phyloP scores from a whole-genome alignment of 805 yeast species.

The Candida qinlingensis region DNA sequence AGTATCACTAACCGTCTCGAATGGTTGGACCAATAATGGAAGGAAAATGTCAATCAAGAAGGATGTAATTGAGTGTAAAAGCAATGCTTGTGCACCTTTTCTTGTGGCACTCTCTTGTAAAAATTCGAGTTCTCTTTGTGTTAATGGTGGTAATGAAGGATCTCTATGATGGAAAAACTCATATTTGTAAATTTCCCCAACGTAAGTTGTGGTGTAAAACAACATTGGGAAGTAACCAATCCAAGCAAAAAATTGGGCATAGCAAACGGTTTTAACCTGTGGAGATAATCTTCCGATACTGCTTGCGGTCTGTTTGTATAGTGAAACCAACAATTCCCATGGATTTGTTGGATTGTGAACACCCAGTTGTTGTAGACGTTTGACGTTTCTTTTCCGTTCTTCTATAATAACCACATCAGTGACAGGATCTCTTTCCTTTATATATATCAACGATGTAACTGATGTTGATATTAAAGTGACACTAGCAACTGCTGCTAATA shows the following conservation, averaged over 20 bases:
- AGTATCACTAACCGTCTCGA: slow-evolving; percentile 13
- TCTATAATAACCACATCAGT: slow-evolving; percentile 33
- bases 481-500: slow-evolving; percentile 39
- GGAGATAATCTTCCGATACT: slow-evolving; percentile 40
- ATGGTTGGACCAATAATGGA: slow-evolving; percentile 37
- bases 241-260: slow-evolving; percentile 62
- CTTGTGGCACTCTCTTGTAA: slow-evolving; percentile 44
- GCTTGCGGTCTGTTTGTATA: slow-evolving; percentile 30
- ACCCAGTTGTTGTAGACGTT: slow-evolving; percentile 31
- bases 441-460: slow-evolving; percentile 22
- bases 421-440: slow-evolving; percentile 46
- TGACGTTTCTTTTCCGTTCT: slow-evolving; percentile 32
- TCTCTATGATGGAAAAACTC: slow-evolving; percentile 32
- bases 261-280: slow-evolving; percentile 46
- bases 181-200: slow-evolving; percentile 49
- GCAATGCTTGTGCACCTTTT: slow-evolving; percentile 46
- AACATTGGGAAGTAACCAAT: slow-evolving; percentile 63
- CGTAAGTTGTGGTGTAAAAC: slow-evolving; percentile 61
- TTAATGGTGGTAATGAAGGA: slow-evolving; percentile 30
- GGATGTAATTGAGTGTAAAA: slow-evolving; percentile 44
- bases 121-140: slow-evolving; percentile 30
- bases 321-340: slow-evolving; percentile 14
- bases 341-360: slow-evolving; percentile 26
- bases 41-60: slow-evolving; percentile 38
- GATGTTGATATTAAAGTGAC: slow-evolving; percentile 37